Evolutionary conservation across 805 yeast species (phyloP).

Genomic region (Starmerella tilneyi): DNA sequence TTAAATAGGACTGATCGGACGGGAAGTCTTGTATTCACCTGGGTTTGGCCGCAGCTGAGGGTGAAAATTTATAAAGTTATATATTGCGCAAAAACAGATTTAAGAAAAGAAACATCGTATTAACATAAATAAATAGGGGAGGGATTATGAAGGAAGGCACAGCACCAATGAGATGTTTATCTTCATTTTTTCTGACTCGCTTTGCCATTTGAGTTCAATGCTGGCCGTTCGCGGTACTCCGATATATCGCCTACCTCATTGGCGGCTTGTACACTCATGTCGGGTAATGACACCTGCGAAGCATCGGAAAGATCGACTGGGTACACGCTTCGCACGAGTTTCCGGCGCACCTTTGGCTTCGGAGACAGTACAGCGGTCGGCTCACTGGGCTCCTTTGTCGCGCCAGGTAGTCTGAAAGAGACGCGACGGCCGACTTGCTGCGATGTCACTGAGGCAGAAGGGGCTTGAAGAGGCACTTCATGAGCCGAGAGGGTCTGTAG

Average conservation of each 20-base stretch:
- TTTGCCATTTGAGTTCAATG: no score
- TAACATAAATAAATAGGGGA: no score
- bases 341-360: background rate
- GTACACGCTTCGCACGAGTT: background rate
- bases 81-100: no score
- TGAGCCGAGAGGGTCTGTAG: no score
- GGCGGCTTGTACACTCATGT: conserved; percentile 2
- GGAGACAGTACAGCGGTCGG: background rate
- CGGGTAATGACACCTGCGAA: conserved; percentile 1
- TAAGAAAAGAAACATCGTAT: no score
- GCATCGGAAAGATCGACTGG: background rate
- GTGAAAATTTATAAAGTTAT: no score
- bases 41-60: conserved; percentile 5
- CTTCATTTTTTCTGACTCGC: no score
- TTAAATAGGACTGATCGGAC: conserved; percentile 3
- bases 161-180: no score
- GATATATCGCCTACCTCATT: conserved; percentile 1
- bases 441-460: no score
- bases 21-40: conserved; percentile 2
- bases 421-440: background rate
- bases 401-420: conserved; percentile 1
- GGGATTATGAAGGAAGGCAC: no score
- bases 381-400: background rate
- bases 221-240: conserved; percentile 1
- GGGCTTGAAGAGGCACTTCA: no score